Evolutionary conservation across 371 early-diverging fungal species (phyloP).

Genomic region (Fennellomyces sp.): DNA sequence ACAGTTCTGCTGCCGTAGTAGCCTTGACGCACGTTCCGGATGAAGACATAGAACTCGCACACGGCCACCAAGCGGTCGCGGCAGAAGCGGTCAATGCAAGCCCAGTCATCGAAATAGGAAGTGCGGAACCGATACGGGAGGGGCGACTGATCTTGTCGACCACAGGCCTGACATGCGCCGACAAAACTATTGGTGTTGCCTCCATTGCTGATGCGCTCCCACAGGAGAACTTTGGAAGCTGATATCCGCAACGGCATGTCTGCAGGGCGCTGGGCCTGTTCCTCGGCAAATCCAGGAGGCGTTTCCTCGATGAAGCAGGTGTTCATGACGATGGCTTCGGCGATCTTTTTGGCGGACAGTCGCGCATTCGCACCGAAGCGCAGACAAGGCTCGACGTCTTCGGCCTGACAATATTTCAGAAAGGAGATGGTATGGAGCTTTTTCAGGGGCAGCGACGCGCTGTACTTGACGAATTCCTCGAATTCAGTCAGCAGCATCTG

Average conservation of each 20-base stretch:
- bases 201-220: conserved; percentile 66
- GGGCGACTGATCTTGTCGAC: conserved; percentile 59
- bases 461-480: conserved; percentile 72
- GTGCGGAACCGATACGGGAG: conserved; percentile 82
- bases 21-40: conserved; percentile 86
- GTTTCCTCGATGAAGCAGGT: conserved; percentile 77
- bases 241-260: conserved; percentile 60
- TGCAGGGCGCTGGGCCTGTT: conserved; percentile 57
- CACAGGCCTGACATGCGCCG: conserved; percentile 88
- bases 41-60: conserved; percentile 92
- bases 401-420: conserved; percentile 82
- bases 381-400: conserved; percentile 90
- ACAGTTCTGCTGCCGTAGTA: conserved; percentile 74
- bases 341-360: conserved; percentile 79
- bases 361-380: conserved; percentile 87
- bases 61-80: conserved; percentile 91
- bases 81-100: conserved; percentile 85
- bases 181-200: conserved; percentile 41
- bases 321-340: conserved; percentile 88
- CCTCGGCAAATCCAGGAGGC: conserved; percentile 71
- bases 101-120: conserved; percentile 82
- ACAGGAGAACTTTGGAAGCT: conserved; percentile 59
- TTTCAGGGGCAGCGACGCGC: conserved; percentile 60
- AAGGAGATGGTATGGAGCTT: conserved; percentile 80
- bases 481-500: conserved; percentile 77